Conservation (phyloP, 1,284 basidiomycete species). For the Puccinia coronata region DNA sequence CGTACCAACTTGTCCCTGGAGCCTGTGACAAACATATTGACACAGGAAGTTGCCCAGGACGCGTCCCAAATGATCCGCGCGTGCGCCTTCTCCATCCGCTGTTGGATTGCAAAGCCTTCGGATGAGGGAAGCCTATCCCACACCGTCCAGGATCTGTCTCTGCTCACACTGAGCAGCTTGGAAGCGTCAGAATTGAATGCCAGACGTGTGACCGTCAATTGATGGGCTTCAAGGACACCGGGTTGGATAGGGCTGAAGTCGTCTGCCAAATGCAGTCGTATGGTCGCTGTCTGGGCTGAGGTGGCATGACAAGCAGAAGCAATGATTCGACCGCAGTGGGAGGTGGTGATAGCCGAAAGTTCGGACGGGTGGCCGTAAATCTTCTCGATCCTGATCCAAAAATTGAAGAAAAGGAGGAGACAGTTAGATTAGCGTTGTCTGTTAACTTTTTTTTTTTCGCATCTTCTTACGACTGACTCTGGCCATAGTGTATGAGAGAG, state of each 20-base stretch:
- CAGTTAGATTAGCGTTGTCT: not conserved
- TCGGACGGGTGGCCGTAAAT: conserved; percentile 98
- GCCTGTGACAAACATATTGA: conserved; percentile 81
- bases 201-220: conserved; percentile 84
- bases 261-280: conserved; percentile 75
- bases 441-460: not conserved
- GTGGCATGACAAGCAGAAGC: conserved; percentile 91
- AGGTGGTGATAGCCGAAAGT: conserved; percentile 76
- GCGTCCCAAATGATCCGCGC: conserved; percentile 94
- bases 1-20: conserved; percentile 89
- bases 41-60: conserved; percentile 71
- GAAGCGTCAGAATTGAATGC: conserved; percentile 81
- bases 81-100: conserved; percentile 77
- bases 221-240: conserved; percentile 74
- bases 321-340: conserved; percentile 70
- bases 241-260: conserved; percentile 70
- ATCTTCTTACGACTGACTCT: conserved; percentile 60
- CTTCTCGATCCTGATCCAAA: conserved; percentile 70
- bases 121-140: conserved; percentile 61
- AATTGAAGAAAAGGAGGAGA: not conserved
- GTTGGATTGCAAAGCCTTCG: conserved; percentile 60
- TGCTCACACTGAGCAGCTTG: conserved; percentile 76
- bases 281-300: conserved; percentile 79
- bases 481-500: conserved; percentile 90
- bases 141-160: conserved; percentile 91